These are phyloP conservation scores for Exophiala mesophila DNA, from an alignment of 2,329 filamentous ascomycete genomes.

Conservation along the genomic window DNA sequence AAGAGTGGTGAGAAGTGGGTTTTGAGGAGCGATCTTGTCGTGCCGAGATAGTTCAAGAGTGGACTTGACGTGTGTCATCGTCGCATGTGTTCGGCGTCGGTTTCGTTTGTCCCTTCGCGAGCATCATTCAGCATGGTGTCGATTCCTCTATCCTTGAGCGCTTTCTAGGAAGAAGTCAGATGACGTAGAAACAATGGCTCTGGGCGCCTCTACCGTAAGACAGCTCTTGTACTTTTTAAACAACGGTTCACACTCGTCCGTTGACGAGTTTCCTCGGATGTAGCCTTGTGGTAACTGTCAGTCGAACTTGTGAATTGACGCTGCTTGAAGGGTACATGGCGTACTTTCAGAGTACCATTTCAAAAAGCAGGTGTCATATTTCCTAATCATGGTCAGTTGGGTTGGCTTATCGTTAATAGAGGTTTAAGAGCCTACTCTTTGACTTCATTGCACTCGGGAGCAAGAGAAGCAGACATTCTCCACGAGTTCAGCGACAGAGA, in stretches of 20 bases:
- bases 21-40: conserved; percentile 69
- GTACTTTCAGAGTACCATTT: conserved; percentile 99
- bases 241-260: conserved; percentile 78
- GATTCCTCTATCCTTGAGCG: conserved; percentile 82
- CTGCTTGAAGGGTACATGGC: too few relatives aligned
- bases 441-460: conserved; percentile 88
- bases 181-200: neutral
- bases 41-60: conserved; percentile 33
- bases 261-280: conserved; percentile 73
- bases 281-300: conserved; percentile 62
- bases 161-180: conserved; percentile 54
- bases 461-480: conserved; percentile 85
- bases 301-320: too few relatives aligned
- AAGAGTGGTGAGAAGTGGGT: conserved; percentile 84
- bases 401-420: too few relatives aligned
- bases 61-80: conserved; percentile 19
- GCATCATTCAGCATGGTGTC: conserved; percentile 91
- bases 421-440: conserved; percentile 85
- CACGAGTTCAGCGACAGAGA: neutral
- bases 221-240: conserved; percentile 89
- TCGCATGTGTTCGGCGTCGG: conserved; percentile 65
- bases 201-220: conserved; percentile 60
- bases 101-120: conserved; percentile 81
- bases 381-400: conserved; percentile 50
- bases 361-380: conserved; percentile 94